Conservation (phyloP, 2,329 filamentous ascomycete genomes). For the Cladorrhinum sp. region DNA sequence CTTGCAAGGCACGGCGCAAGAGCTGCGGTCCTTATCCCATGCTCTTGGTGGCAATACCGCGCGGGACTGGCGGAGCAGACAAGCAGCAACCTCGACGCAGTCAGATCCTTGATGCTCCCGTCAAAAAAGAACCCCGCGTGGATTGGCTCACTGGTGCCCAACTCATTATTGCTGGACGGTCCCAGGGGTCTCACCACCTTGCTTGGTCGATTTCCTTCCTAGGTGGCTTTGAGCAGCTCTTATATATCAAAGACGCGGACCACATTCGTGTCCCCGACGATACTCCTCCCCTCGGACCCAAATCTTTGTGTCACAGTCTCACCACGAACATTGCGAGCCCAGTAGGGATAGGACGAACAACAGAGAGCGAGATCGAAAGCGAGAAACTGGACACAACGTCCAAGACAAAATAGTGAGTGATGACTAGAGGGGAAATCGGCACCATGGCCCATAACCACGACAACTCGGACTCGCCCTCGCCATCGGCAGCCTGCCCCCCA, state of each 20-base stretch:
- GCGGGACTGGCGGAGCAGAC: constrained; percentile 8
- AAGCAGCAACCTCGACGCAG: background rate
- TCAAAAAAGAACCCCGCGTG: constrained; percentile 11
- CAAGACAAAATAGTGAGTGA: background rate
- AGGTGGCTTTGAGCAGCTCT: background rate
- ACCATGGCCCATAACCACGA: constrained; percentile 18
- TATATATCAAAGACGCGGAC: constrained; percentile 8
- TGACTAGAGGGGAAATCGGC: background rate
- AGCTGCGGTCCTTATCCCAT: constrained; percentile 2
- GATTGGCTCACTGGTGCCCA: background rate
- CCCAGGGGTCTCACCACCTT: background rate
- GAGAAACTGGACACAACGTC: background rate
- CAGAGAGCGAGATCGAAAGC: background rate
- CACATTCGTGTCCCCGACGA: background rate
- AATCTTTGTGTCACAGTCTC: background rate
- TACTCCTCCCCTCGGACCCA: background rate
- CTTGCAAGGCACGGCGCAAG: background rate
- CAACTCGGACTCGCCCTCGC: constrained; percentile 21
- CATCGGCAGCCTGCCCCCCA: constrained; percentile 14
- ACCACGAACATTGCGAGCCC: background rate
- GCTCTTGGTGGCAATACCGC: background rate
- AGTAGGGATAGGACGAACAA: background rate
- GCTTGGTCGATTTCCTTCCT: background rate
- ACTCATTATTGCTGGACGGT: background rate
- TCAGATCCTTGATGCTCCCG: constrained; percentile 5